Evolutionary conservation across 1,284 basidiomycete species (phyloP).

Genomic region (Moniliophthora roreri): DNA sequence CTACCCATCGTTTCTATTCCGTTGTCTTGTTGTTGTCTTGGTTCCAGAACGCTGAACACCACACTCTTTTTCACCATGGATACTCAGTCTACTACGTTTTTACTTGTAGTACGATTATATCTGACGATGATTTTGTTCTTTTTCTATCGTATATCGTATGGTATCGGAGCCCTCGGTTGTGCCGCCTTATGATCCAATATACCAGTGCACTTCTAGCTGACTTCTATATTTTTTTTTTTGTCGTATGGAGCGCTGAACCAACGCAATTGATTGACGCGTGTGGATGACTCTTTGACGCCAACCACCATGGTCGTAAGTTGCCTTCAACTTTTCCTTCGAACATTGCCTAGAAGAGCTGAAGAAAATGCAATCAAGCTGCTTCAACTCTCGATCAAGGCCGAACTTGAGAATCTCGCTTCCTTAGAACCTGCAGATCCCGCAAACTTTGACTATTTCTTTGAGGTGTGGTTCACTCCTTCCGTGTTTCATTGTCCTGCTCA

Average conservation of each 20-base stretch:
- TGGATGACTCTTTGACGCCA: neutral
- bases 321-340: neutral
- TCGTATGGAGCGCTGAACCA: too few relatives aligned
- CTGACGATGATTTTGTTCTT: slow-evolving; percentile 30
- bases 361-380: slow-evolving; percentile 35
- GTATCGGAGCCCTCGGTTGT: slow-evolving; percentile 20
- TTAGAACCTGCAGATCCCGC: slow-evolving; percentile 54
- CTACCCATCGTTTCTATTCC: slow-evolving; percentile 31
- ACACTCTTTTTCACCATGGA: slow-evolving; percentile 58
- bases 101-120: slow-evolving; percentile 52
- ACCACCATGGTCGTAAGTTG: slow-evolving; percentile 41
- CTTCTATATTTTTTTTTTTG: too few relatives aligned
- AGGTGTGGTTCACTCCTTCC: slow-evolving; percentile 39
- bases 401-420: slow-evolving; percentile 74
- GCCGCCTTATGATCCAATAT: slow-evolving; percentile 6
- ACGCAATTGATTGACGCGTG: too few relatives aligned
- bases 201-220: slow-evolving; percentile 1
- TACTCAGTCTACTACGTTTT: slow-evolving; percentile 53
- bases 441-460: slow-evolving; percentile 77
- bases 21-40: slow-evolving; percentile 41
- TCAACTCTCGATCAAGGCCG: slow-evolving; percentile 71
- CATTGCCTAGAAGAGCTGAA: neutral
- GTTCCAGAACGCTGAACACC: slow-evolving; percentile 37
- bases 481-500: neutral
- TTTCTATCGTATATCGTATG: too few relatives aligned